These are phyloP conservation scores for Gaeumannomyces tritici DNA, from an alignment of 2,329 filamentous ascomycete genomes.

Conservation along the genomic window DNA sequence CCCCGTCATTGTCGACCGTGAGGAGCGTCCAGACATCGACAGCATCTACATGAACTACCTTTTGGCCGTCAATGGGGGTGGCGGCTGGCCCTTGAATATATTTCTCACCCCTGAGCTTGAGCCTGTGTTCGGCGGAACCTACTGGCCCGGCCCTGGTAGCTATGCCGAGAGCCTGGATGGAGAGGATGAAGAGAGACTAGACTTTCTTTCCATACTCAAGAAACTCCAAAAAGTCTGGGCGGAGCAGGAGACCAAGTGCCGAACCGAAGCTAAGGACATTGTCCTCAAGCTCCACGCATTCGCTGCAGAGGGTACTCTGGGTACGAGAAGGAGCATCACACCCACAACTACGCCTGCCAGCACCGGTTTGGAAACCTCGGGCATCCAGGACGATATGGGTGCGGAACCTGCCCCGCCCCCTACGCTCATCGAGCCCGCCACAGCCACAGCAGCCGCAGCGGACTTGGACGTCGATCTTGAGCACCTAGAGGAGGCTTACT, in stretches of 20 bases:
- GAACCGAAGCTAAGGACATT: conserved; percentile 76
- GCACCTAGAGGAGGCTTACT: conserved; percentile 80
- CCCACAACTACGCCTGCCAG: conserved; percentile 12
- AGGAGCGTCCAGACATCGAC: conserved; percentile 89
- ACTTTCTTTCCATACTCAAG: conserved; percentile 72
- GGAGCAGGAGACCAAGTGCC: conserved; percentile 73
- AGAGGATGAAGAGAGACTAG: conserved; percentile 51
- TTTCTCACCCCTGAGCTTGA: conserved; percentile 90
- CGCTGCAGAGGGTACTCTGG: conserved; percentile 74
- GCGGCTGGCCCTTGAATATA: conserved; percentile 94
- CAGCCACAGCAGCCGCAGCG: conserved; percentile 13
- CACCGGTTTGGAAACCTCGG: conserved; percentile 3
- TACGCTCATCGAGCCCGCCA: neutral
- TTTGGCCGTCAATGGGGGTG: conserved; percentile 80
- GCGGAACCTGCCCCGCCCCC: conserved; percentile 1
- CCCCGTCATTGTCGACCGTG: conserved; percentile 85
- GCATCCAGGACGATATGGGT: neutral
- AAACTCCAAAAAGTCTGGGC: conserved; percentile 71
- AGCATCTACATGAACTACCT: conserved; percentile 98
- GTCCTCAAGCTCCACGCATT: conserved; percentile 75
- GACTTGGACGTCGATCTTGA: conserved; percentile 77
- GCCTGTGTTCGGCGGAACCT: conserved; percentile 92
- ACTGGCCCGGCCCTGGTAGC: conserved; percentile 70
- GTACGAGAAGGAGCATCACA: conserved; percentile 18
- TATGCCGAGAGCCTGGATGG: conserved; percentile 25